Base-by-base conservation (phyloP, 1,284 basidiomycete genomes). In the Pascua sp. region DNA sequence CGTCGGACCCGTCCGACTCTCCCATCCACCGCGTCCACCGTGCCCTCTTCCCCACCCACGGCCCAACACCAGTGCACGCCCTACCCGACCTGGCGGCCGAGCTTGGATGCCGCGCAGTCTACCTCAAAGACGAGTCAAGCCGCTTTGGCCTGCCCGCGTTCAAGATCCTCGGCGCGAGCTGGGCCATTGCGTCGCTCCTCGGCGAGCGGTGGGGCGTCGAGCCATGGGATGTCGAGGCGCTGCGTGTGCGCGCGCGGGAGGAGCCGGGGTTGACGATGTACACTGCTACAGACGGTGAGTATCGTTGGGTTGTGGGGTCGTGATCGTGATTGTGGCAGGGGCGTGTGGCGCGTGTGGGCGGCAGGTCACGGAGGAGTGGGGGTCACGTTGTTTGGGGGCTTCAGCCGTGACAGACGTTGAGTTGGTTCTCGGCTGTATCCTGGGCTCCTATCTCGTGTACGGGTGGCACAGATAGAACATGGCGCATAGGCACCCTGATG, bases 151-250 rank as follows among this genome's bases (percentile, higher is more conserved):
- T 62, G 18, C 60, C 60, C 5, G 60, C 60, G 38, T 62, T 62
- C 57, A 62, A 62, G 52, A 48, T 62, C 9, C 57, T 62, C 36
- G 60, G 60, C 4, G 60, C 60, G 32, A 62, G 60, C 52, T 62
- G 57, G 57, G 57, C 48, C 1, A 47, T 58, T 12, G 53, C 51
- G 24, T 46, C 49, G 8, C 13, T 55, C 8, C 52, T 62, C 3
- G 57, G 46, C 1, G 32, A 51, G 38, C 48, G 60, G 24, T 62
- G 55, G 49, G 60, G 56, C 10, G 42, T 62, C 0, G 49, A 48
- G 3, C 57, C 60, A 1, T 59, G 57, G 57, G 57, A 62, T 37
- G 36, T 62, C 13, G 52, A 53, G 9, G 49, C 15, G 36, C 18
- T 62, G 15, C 43, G 47, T 40, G 37, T 2, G 5, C 11, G 10